phyloP scores from a whole-genome alignment of 1,139 yeast species.

The Saccharomyces hybrid region DNA sequence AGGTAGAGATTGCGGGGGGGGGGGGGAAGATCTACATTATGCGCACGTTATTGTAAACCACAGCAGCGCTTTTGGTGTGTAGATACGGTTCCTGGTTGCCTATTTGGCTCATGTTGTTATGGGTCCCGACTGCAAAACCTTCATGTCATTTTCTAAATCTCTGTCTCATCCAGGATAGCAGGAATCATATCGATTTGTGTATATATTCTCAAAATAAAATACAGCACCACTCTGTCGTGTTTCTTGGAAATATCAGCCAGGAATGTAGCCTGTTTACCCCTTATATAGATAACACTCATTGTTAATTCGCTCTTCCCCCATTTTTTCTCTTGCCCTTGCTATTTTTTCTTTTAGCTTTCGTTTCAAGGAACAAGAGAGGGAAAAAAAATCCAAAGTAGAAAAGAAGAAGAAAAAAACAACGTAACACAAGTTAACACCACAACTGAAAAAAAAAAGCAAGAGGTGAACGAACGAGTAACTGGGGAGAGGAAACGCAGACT shows the following conservation, averaged over 20 bases:
- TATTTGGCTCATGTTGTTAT: too few relatives aligned
- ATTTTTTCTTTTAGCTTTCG: not conserved
- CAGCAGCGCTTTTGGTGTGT: too few relatives aligned
- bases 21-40: too few relatives aligned
- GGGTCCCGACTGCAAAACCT: too few relatives aligned
- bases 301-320: not conserved
- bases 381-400: slow-evolving; percentile 3
- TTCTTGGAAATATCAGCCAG: not conserved
- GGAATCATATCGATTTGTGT: not conserved
- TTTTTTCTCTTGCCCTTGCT: slow-evolving; percentile 2
- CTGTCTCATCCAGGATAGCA: too few relatives aligned
- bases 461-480: slow-evolving; percentile 2
- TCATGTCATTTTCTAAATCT: too few relatives aligned
- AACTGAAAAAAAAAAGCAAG: slow-evolving; percentile 4
- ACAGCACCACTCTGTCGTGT: not conserved
- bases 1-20: too few relatives aligned
- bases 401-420: slow-evolving; percentile 2
- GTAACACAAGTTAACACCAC: slow-evolving; percentile 4
- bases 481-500: not conserved
- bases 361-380: slow-evolving; percentile 2
- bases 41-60: too few relatives aligned
- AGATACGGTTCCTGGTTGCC: too few relatives aligned
- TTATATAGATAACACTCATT: slow-evolving; percentile 1
- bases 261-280: not conserved
- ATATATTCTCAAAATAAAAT: not conserved